phyloP scores from a whole-genome alignment of 495 filamentous ascomycete species.

The Aspergillus bridgeri region DNA sequence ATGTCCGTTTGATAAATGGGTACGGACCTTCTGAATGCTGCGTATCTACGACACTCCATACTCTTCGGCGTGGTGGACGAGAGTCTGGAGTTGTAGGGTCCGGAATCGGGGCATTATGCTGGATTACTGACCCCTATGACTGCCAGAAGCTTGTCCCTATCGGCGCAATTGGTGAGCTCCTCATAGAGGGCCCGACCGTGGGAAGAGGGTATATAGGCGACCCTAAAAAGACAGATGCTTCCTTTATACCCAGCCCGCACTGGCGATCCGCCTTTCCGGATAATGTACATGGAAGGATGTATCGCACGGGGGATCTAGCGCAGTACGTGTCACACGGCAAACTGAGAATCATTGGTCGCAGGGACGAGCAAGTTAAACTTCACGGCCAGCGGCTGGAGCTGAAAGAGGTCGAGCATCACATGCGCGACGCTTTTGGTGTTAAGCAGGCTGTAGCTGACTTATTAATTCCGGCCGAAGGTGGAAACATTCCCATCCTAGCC shows the following conservation, averaged over 20 bases:
- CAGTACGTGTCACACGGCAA: slow-evolving; percentile 39
- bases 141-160: slow-evolving; percentile 25
- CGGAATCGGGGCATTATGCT: slow-evolving; percentile 11
- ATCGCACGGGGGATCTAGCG: slow-evolving; percentile 38
- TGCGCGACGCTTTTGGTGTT: background rate
- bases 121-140: slow-evolving; percentile 30
- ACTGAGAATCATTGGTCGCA: slow-evolving; percentile 45
- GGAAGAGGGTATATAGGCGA: slow-evolving; percentile 35
- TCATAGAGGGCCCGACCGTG: slow-evolving; percentile 36
- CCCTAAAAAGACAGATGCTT: slow-evolving; percentile 21
- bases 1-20: slow-evolving; percentile 18
- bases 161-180: slow-evolving; percentile 37
- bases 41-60: slow-evolving; percentile 13
- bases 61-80: slow-evolving; percentile 14
- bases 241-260: slow-evolving; percentile 30
- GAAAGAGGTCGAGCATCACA: slow-evolving; percentile 28
- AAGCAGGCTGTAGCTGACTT: background rate
- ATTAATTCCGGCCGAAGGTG: background rate
- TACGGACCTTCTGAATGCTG: slow-evolving; percentile 36
- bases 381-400: slow-evolving; percentile 52
- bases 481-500: background rate
- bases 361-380: slow-evolving; percentile 52
- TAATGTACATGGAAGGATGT: slow-evolving; percentile 13
- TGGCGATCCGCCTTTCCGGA: slow-evolving; percentile 18
- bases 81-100: background rate